Percentiles rank a stretch among this genome's conserved stretches.
Conservation (phyloP, 768 basidiomycete species). For the Trametes gibbosa region DNA sequence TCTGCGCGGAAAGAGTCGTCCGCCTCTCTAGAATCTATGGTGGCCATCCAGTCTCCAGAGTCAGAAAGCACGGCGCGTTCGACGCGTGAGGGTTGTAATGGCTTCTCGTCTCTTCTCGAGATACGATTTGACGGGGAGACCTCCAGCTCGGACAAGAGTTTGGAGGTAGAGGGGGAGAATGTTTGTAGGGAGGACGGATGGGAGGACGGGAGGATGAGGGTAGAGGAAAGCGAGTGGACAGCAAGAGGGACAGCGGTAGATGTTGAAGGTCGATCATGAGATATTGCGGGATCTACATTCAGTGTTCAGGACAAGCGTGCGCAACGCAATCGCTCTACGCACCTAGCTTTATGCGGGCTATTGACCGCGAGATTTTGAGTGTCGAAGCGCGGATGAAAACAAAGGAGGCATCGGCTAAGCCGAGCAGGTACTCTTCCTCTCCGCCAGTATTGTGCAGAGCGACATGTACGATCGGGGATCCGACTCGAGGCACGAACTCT, state of each 20-base stretch:
- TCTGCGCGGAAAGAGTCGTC: conserved; percentile 65
- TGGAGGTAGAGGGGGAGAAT: conserved; percentile 71
- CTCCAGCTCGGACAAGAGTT: conserved; percentile 82
- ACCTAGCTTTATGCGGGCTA: conserved; percentile 80
- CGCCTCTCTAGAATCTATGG: conserved; percentile 72
- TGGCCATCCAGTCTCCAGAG: conserved; percentile 88
- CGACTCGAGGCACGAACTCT: conserved; percentile 91
- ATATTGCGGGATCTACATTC: conserved; percentile 35
- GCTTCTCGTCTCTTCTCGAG: conserved; percentile 74
- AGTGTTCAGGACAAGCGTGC: conserved; percentile 1
- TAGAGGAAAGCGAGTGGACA: conserved; percentile 67
- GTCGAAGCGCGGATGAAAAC: conserved; percentile 70
- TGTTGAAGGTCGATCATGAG: conserved; percentile 34
- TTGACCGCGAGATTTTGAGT: conserved; percentile 69
- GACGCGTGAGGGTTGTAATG: conserved; percentile 72
- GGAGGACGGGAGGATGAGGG: conserved; percentile 86
- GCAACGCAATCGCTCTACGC: conserved; percentile 18
- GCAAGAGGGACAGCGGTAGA: conserved; percentile 64
- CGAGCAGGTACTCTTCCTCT: conserved; percentile 87
- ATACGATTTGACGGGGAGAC: conserved; percentile 92
- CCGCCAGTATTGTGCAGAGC: conserved; percentile 51
- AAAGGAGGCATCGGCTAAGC: conserved; percentile 78
- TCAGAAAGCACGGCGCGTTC: conserved; percentile 65
- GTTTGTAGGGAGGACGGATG: conserved; percentile 95
- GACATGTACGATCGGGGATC: conserved; percentile 77